Base-by-base conservation (phyloP, 1,284 basidiomycete genomes). In the Cutaneotrichosporon mucoides region DNA sequence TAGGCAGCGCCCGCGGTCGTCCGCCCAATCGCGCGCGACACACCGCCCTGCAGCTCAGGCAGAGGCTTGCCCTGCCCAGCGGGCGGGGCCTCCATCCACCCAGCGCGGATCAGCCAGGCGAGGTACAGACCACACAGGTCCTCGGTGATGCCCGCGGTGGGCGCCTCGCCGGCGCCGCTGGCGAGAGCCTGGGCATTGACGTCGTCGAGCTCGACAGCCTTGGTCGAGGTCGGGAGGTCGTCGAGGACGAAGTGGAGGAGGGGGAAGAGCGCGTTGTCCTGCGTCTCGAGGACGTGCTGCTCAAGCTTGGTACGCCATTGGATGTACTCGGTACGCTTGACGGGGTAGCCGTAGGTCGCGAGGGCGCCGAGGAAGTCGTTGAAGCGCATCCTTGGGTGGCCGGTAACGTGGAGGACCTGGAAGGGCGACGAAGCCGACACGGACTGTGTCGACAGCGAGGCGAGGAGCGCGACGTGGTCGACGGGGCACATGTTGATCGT, bases 401-500 rank as follows among this genome's bases (percentile, higher is more conserved):
- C 92, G 11, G 90, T 89, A 50, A 99, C 85, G 72, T 99, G 95
- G 55, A 92, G 81, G 10, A 98, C 93, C 42, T 84, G 82, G 63
- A 89, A 82, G 45, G 44, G 56, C 38, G 64, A 46, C 33, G 69
- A 47, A 3, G 73, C 16, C 83, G 81, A 57, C 82, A 86, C 6
- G 80, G 80, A 55, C 41, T 81, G 68, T 1, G 88, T 85, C 1
- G 92, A 89, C 15, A 90, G 81, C 1, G 89, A 81, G 4, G 86
- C 86, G 69, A 90, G 88, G 3, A 86, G 83, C 1, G 96, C 94
- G 62, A 99, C 95, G 73, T 96, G 91, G 78, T 99, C 90, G 35
- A 99, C 96, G 0, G 96, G 96, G 15, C 94, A 90, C 90, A 98
- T 95, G 80, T 99, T 99, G 73, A 99, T 84, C 4, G 90, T 89